phyloP scores from a whole-genome alignment of 257 asterid genomes.

The Primulina eburnea region DNA sequence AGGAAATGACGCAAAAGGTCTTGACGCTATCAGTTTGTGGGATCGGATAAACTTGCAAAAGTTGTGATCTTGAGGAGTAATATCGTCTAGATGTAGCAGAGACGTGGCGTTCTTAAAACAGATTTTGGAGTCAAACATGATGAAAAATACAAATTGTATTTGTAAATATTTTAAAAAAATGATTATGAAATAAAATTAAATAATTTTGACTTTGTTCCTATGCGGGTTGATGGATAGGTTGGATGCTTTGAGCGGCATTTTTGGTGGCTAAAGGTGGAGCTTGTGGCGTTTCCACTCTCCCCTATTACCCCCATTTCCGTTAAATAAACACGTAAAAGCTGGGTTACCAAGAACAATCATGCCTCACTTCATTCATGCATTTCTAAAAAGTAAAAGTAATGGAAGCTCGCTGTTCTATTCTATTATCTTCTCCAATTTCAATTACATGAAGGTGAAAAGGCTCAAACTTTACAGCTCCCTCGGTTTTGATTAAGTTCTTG shows the following conservation, averaged over 20 bases:
- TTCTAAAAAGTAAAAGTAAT: constrained; percentile 27
- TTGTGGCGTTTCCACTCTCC: constrained; percentile 40
- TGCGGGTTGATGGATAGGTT: background rate
- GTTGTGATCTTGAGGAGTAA: constrained; percentile 23
- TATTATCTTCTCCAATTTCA: constrained; percentile 29
- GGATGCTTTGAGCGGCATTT: background rate
- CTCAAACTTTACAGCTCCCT: constrained; percentile 13
- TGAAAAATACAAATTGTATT: no score
- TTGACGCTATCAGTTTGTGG: background rate
- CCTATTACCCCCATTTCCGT: constrained; percentile 17
- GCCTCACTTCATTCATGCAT: constrained; percentile 9
- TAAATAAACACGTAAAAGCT: constrained; percentile 2
- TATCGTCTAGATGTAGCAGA: constrained; percentile 22
- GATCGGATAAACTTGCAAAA: background rate
- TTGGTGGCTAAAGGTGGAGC: background rate
- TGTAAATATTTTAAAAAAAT: no score
- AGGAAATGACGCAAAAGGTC: constrained; percentile 38
- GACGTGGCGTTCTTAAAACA: constrained; percentile 20
- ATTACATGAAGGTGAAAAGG: constrained; percentile 48
- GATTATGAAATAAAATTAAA: no score
- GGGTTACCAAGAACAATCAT: background rate
- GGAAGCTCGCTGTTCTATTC: constrained; percentile 29
- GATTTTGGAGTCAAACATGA: background rate
- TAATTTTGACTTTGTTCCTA: background rate
- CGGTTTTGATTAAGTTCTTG: constrained; percentile 14